These are phyloP conservation scores for Aegle marmelos DNA, from an alignment of 345 rosid genomes.

Conservation along the genomic window DNA sequence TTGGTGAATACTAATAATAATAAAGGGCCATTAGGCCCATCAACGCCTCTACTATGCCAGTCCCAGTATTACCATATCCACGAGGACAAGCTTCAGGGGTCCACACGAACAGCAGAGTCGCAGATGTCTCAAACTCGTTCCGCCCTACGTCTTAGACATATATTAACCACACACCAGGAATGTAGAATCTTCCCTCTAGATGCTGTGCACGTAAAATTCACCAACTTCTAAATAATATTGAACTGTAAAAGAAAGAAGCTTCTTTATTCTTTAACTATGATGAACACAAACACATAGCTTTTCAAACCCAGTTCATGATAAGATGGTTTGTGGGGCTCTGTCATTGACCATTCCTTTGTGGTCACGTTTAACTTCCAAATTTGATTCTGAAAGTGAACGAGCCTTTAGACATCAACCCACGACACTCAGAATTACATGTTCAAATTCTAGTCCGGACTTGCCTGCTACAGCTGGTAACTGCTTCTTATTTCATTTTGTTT, in stretches of 20 bases:
- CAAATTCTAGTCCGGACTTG: slow-evolving; percentile 25
- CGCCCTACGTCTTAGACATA: neutral
- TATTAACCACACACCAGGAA: neutral
- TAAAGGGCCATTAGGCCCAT: neutral
- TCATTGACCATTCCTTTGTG: slow-evolving; percentile 17
- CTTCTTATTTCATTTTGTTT: neutral
- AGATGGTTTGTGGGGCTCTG: slow-evolving; percentile 28
- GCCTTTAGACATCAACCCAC: neutral
- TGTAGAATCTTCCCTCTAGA: neutral
- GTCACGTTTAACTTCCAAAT: slow-evolving; percentile 12
- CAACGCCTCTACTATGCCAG: too few species aligned
- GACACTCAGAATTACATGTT: slow-evolving; percentile 21
- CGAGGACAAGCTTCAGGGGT: neutral
- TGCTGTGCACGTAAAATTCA: neutral
- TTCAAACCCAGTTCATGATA: neutral
- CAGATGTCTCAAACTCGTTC: neutral
- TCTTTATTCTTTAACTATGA: neutral
- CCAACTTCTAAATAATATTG: neutral
- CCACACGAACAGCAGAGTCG: too few species aligned
- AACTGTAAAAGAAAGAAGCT: neutral
- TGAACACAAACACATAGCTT: neutral
- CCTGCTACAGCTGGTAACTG: slow-evolving; percentile 20
- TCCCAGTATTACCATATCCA: neutral
- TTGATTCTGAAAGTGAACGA: slow-evolving; percentile 16
- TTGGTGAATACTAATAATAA: too few species aligned